Conservation (phyloP, 2,329 filamentous ascomycete genomes). For the Epichloe coenophiala region DNA sequence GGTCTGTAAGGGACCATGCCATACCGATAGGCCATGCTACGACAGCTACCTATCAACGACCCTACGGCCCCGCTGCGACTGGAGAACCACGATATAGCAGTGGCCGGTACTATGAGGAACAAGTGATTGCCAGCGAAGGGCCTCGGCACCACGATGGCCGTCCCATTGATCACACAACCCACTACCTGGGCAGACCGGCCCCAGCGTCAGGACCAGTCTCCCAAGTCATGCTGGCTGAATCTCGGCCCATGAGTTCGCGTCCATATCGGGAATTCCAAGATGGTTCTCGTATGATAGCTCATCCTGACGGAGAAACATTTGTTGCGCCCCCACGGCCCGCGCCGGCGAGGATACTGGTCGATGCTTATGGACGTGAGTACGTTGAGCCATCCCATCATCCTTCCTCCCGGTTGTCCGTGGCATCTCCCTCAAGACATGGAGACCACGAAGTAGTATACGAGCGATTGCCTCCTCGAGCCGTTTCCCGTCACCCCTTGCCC, state of each 20-base stretch:
- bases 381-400: conserved; percentile 35
- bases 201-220: conserved; percentile 27
- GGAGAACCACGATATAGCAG: conserved; percentile 17
- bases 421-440: conserved; percentile 28
- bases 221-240: conserved; percentile 27
- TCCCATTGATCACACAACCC: conserved; percentile 17
- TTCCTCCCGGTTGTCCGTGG: conserved; percentile 38
- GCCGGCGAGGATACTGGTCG: conserved; percentile 58
- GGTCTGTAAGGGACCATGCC: conserved; percentile 16
- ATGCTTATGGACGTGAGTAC: conserved; percentile 75
- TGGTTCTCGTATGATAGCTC: conserved; percentile 31
- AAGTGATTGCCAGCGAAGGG: conserved; percentile 15
- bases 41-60: conserved; percentile 3
- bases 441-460: conserved; percentile 54
- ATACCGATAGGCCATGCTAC: conserved; percentile 5
- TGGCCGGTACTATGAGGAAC: conserved; percentile 20
- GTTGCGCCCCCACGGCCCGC: conserved; percentile 39
- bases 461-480: conserved; percentile 38
- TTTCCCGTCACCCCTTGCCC: conserved; percentile 34
- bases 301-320: conserved; percentile 35
- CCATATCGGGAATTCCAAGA: conserved; percentile 32
- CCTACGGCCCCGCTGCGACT: conserved; percentile 13
- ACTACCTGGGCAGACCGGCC: conserved; percentile 24
- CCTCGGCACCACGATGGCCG: conserved; percentile 24
- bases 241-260: conserved; percentile 26